Base-by-base conservation (phyloP, 75 land plant genomes). In the Sequoia sempervirens region DNA sequence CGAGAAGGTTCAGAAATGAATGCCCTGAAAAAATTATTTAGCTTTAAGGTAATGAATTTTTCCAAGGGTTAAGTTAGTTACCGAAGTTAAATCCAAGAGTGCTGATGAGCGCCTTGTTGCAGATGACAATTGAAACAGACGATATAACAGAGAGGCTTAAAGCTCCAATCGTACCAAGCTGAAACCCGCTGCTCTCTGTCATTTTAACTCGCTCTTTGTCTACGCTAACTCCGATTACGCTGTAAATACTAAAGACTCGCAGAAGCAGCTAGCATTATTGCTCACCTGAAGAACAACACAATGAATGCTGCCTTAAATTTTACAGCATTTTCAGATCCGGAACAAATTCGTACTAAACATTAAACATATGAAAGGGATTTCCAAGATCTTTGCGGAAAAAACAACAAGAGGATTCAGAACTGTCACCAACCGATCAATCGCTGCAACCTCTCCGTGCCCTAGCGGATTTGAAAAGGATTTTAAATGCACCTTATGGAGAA, bases 61-160 rank as follows among this genome's bases (percentile, higher is more conserved):
- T 6, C 47, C 11, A 40, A 82, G 23, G 58, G 85, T 37, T 80
- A 23, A 18, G 23, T 17, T 7, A 26, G 82, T 79, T 68, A 93
- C 95, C 95, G 69, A 92, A 94, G 50, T 64, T 87, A 82, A 94
- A 94, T 36, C 90, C 88, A 26, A 94, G 90, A 18, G 93, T 82
- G 88, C 90, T 92, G 41, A 94, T 93, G 73, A 94, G 91, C 34
- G 95, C 95, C 85, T 94, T 94, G 85, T 92, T 94, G 87, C 95
- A 94, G n/a, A 94, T 90, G 52, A 94, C 95, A 56, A 94, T 94
- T 30, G 95, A 91, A n/a, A 94, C 95, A 5, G 95, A 94, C 14
- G 95, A 94, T 10, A 92, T 88, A 56, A 94, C 95, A 53, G 95
- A 94, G 34, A 94, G 86, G 70, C 90, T 76, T 82, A 94, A 79